Evolutionary conservation across 345 rosid genomes (phyloP).

Genomic region (Salix exigua): DNA sequence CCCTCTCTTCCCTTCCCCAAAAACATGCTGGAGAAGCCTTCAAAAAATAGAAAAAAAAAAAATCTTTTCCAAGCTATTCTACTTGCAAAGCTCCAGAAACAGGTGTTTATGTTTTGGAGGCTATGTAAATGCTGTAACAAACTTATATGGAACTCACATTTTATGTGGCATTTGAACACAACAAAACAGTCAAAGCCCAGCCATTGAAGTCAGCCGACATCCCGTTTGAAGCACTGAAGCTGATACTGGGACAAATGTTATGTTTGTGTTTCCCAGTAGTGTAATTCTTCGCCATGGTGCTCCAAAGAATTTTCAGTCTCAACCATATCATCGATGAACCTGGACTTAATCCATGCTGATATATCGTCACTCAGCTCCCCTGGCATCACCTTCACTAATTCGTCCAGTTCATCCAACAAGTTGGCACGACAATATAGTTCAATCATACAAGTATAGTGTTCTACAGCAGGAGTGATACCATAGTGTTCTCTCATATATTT

Average conservation of each 20-base stretch:
- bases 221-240: slow-evolving; percentile 36
- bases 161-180: neutral
- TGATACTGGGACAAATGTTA: slow-evolving; percentile 14
- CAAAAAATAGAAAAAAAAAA: no score
- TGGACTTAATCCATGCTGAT: slow-evolving; percentile 19
- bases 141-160: neutral
- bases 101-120: neutral
- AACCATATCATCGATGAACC: neutral
- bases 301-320: slow-evolving; percentile 9
- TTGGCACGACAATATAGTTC: slow-evolving; percentile 45
- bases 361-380: slow-evolving; percentile 16
- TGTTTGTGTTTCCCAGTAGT: neutral
- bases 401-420: slow-evolving; percentile 21
- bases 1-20: neutral
- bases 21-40: neutral
- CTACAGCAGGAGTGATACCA: slow-evolving; percentile 44
- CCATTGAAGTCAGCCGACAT: slow-evolving; percentile 33
- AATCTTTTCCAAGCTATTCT: neutral
- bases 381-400: slow-evolving; percentile 16
- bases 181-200: no score
- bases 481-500: slow-evolving; percentile 42
- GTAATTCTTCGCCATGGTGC: slow-evolving; percentile 3
- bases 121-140: neutral
- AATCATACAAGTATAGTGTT: slow-evolving; percentile 62
- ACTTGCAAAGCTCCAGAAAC: slow-evolving; percentile 1